phyloP scores from a whole-genome alignment of 345 rosid species.

The Carallia pectinifolia region DNA sequence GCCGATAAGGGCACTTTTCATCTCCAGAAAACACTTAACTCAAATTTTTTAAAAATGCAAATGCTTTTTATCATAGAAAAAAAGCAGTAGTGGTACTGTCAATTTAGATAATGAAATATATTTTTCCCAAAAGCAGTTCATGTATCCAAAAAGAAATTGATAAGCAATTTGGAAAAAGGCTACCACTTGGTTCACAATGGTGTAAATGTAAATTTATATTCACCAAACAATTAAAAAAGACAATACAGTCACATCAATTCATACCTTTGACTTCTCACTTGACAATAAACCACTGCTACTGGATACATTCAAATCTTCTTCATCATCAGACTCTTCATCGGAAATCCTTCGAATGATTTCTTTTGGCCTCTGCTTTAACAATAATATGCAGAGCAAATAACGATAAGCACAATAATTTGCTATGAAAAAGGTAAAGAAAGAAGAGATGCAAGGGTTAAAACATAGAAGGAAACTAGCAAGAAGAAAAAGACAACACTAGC shows the following conservation, averaged over 20 bases:
- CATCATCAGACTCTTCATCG: conserved; percentile 51
- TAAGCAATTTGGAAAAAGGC: no score
- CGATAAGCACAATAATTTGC: conserved; percentile 9
- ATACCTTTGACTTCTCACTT: conserved; percentile 26
- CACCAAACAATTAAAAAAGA: neutral
- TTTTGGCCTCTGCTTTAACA: conserved; percentile 36
- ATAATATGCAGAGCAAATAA: neutral
- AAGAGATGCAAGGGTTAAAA: neutral
- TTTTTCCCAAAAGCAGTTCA: no score
- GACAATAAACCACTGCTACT: conserved; percentile 23
- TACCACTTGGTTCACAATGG: no score
- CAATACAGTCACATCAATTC: neutral
- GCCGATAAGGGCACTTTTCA: no score
- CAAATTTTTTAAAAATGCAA: no score
- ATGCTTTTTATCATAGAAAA: no score
- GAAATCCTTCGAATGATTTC: conserved; percentile 58
- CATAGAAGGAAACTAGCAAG: neutral
- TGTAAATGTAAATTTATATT: neutral
- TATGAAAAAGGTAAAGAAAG: neutral
- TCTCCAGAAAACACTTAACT: no score
- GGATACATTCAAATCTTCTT: conserved; percentile 24
- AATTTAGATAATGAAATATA: no score
- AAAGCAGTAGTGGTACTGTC: no score
- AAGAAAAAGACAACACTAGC: conserved; percentile 32
- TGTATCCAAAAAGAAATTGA: no score